These are phyloP conservation scores for Diplodia mutila DNA, from an alignment of 2,329 filamentous ascomycete species.

Conservation along the genomic window DNA sequence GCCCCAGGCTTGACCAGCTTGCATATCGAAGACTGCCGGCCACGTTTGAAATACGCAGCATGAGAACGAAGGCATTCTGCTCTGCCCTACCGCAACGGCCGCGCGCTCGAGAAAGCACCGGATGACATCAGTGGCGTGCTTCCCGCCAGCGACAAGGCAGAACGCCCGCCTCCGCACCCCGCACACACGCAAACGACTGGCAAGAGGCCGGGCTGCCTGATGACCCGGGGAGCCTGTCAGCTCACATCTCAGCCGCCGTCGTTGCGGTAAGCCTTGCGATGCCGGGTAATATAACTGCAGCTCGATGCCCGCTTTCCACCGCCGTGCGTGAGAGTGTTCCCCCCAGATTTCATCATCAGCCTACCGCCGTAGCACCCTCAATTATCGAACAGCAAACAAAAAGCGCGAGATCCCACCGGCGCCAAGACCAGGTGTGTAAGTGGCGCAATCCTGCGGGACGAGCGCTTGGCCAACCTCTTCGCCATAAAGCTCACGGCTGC, in stretches of 20 bases:
- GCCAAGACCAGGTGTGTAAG: constrained; percentile 21
- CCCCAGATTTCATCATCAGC: not conserved
- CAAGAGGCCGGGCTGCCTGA: too few relatives aligned
- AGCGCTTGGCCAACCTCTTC: constrained; percentile 1
- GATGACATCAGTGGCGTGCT: constrained; percentile 13
- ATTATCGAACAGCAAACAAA: not conserved
- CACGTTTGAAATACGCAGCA: too few relatives aligned
- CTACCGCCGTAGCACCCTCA: not conserved
- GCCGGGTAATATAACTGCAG: not conserved
- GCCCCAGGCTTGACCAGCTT: too few relatives aligned
- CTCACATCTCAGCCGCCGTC: constrained; percentile 10
- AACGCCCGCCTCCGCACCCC: constrained; percentile 2
- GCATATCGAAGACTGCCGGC: too few relatives aligned
- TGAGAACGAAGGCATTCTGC: not conserved
- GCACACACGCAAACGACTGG: not conserved
- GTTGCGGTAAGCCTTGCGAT: not conserved
- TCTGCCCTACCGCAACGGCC: too few relatives aligned
- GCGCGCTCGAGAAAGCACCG: not conserved
- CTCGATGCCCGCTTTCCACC: not conserved
- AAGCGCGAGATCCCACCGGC: not conserved
- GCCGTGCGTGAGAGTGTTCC: not conserved
- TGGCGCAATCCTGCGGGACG: constrained; percentile 7
- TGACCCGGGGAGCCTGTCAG: constrained; percentile 1
- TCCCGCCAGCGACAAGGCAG: not conserved
- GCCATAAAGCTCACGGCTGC: constrained; percentile 20